These are phyloP conservation scores for Nakazawaea ishiwadae DNA, from an alignment of 805 yeast species.

Conservation along the genomic window DNA sequence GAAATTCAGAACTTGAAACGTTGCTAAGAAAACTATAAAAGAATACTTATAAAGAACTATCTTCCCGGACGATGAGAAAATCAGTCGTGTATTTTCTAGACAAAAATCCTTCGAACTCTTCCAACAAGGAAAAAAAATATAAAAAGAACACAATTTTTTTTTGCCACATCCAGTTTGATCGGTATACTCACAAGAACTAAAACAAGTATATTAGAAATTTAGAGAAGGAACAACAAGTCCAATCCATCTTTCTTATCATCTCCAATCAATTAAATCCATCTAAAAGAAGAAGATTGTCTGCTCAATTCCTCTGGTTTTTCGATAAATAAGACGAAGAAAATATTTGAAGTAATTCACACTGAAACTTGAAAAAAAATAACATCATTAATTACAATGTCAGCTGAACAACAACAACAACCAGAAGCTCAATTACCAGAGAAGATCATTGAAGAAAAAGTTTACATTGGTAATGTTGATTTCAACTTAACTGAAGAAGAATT, in stretches of 20 bases:
- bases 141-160: too few relatives aligned
- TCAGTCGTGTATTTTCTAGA: too few relatives aligned
- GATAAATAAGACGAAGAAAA: not conserved
- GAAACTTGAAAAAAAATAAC: not conserved
- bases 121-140: too few relatives aligned
- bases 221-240: not conserved
- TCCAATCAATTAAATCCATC: not conserved
- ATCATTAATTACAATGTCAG: slow-evolving; percentile 3
- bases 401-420: slow-evolving; percentile 15
- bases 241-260: not conserved
- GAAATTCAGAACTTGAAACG: too few relatives aligned
- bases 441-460: slow-evolving; percentile 38
- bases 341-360: not conserved
- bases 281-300: not conserved
- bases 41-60: too few relatives aligned
- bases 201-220: too few relatives aligned
- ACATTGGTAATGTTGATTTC: slow-evolving; percentile 41
- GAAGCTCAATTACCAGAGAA: slow-evolving; percentile 11
- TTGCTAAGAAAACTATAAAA: too few relatives aligned
- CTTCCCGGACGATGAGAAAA: too few relatives aligned
- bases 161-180: too few relatives aligned
- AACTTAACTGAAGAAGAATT: slow-evolving; percentile 41
- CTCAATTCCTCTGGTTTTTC: not conserved
- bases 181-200: too few relatives aligned
- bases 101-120: too few relatives aligned